Percentiles rank a stretch among this genome's conserved stretches.
Evolutionary conservation across 2,329 filamentous ascomycete genomes (phyloP).

Genomic region (Ceratocystis smalleyi): DNA sequence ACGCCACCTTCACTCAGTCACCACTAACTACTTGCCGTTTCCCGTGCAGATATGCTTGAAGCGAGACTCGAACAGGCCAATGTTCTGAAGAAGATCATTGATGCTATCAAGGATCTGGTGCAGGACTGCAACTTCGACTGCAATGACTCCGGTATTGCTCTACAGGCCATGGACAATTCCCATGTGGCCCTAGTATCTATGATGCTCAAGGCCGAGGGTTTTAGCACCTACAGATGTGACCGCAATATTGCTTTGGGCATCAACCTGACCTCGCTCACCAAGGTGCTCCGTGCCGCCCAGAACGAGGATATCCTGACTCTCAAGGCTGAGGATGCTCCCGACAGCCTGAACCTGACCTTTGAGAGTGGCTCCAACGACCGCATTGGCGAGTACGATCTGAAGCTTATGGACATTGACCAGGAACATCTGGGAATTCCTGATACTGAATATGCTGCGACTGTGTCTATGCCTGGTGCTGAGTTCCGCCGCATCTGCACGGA

Average conservation of each 20-base stretch:
- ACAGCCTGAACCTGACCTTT: conserved; percentile 89
- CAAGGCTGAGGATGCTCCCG: conserved; percentile 93
- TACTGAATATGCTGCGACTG: conserved; percentile 90
- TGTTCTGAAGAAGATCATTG: conserved; percentile 95
- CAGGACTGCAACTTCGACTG: conserved; percentile 99
- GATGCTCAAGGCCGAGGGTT: conserved; percentile 91
- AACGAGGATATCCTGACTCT: conserved; percentile 89
- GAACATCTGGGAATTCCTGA: conserved; percentile 97
- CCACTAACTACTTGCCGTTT: conserved; percentile 7
- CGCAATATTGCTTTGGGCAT: conserved; percentile 97
- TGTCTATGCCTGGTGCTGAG: conserved; percentile 74
- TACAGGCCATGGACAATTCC: conserved; percentile 99
- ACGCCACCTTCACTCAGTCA: not conserved
- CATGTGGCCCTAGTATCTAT: conserved; percentile 98
- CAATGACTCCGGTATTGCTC: conserved; percentile 96
- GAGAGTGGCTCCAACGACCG: conserved; percentile 80
- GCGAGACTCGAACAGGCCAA: conserved; percentile 89
- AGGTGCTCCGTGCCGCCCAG: conserved; percentile 87
- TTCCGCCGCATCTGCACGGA: conserved; percentile 94
- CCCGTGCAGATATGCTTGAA: conserved; percentile 58
- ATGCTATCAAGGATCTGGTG: conserved; percentile 97
- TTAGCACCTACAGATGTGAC: conserved; percentile 92
- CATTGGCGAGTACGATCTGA: conserved; percentile 97
- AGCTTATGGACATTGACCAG: conserved; percentile 99
- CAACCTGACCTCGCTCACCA: conserved; percentile 91